These are phyloP conservation scores for Thalassia testudinum DNA, from an alignment of 116 monocot genomes.

Conservation along the genomic window DNA sequence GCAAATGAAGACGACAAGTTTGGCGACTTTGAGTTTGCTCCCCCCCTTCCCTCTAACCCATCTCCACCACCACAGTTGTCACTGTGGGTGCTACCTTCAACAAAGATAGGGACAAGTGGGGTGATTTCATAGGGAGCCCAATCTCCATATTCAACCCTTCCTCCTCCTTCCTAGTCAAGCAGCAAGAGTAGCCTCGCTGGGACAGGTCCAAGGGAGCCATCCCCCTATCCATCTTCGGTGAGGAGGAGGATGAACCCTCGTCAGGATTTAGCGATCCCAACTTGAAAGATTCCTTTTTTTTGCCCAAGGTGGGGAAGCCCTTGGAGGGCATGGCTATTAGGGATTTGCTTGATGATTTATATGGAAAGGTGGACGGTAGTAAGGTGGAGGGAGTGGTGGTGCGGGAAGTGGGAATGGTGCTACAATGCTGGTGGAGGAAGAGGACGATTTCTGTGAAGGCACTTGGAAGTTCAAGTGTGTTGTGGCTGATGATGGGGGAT, in stretches of 20 bases:
- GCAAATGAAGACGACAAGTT: constrained; percentile 6
- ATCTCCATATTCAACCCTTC: background rate
- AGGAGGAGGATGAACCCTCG: constrained; percentile 4
- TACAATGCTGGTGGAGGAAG: background rate
- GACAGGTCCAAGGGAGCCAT: constrained; percentile 6
- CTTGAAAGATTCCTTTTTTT: background rate
- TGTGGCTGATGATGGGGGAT: background rate
- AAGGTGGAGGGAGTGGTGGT: background rate
- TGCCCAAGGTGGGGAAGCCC: background rate
- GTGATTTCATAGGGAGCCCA: constrained; percentile 3
- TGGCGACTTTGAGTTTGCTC: constrained; percentile 9
- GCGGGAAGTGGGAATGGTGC: background rate
- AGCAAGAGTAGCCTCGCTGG: background rate
- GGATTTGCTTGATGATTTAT: constrained; percentile 8
- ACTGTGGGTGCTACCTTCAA: background rate
- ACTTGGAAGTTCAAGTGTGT: constrained; percentile 8
- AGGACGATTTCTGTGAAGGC: background rate
- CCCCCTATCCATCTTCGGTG: constrained; percentile 10
- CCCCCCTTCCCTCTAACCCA: no score
- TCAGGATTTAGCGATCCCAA: background rate
- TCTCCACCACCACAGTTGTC: background rate
- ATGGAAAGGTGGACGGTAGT: background rate
- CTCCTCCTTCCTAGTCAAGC: background rate
- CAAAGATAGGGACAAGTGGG: constrained; percentile 7
- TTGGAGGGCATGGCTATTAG: background rate